Percentiles rank a stretch among this genome's conserved stretches.
Conservation (phyloP, 192 early-diverging fungal species). For the Thoreauomyces humboldtii region DNA sequence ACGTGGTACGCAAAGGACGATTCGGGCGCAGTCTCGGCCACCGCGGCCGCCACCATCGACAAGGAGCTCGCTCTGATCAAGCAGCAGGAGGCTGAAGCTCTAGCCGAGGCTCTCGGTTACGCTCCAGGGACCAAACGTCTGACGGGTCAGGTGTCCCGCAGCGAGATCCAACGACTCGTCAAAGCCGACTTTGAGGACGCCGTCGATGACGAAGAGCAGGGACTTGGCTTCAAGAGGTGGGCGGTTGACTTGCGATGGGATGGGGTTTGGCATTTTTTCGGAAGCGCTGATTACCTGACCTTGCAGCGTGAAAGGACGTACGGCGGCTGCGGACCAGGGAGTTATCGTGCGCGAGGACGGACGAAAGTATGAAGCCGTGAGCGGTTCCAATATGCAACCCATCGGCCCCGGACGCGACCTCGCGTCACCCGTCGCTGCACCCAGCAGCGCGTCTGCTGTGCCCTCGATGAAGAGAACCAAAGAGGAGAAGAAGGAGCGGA, state of each 20-base stretch:
- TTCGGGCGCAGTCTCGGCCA: conserved; percentile 21
- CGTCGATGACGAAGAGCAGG: conserved; percentile 12
- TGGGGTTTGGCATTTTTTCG: background rate
- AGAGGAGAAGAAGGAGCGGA: conserved; percentile 16
- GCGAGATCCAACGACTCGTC: conserved; percentile 37
- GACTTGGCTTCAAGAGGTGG: conserved; percentile 43
- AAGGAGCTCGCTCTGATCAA: conserved; percentile 35
- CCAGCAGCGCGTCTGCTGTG: background rate
- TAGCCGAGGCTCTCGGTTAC: conserved; percentile 42
- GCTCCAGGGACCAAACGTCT: conserved; percentile 11
- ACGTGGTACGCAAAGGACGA: conserved; percentile 72
- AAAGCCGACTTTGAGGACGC: conserved; percentile 23
- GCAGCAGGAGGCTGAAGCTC: conserved; percentile 37
- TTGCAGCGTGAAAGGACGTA: conserved; percentile 13
- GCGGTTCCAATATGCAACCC: background rate
- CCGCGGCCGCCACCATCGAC: conserved; percentile 19
- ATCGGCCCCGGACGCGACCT: background rate
- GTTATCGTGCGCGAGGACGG: background rate
- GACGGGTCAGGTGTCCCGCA: conserved; percentile 13
- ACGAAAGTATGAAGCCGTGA: conserved; percentile 8
- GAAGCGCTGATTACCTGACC: background rate
- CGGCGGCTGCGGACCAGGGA: conserved; percentile 13
- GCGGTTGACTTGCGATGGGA: background rate
- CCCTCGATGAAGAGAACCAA: conserved; percentile 3
- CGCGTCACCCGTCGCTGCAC: background rate